Conservation (phyloP, 768 basidiomycete species). For the Lanmaoa pseudosensibilis region DNA sequence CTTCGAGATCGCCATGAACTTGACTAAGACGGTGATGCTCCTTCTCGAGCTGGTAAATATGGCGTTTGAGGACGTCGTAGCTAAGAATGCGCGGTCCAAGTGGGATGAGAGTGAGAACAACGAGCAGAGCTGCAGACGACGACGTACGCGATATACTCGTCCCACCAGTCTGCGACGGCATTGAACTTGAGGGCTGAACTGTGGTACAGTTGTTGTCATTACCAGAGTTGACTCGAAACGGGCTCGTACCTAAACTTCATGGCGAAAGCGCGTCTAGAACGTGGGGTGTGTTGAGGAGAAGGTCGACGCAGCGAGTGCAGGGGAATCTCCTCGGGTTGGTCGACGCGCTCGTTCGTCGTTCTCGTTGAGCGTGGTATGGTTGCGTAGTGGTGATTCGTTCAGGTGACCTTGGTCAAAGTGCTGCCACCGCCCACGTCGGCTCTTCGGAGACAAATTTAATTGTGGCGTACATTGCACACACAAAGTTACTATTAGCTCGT, state of each 20-base stretch:
- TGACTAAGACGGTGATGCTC: slow-evolving; percentile 52
- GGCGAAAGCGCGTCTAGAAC: slow-evolving; percentile 15
- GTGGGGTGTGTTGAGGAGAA: background rate
- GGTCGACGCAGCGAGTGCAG: slow-evolving; percentile 14
- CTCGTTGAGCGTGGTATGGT: slow-evolving; percentile 12
- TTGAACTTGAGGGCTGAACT: slow-evolving; percentile 90
- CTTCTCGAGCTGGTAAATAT: slow-evolving; percentile 84
- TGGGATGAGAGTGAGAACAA: background rate
- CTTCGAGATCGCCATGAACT: slow-evolving; percentile 57
- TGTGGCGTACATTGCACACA: background rate
- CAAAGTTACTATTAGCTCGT: background rate
- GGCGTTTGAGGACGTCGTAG: slow-evolving; percentile 84
- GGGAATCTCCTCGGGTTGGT: slow-evolving; percentile 28
- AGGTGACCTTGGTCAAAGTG: background rate
- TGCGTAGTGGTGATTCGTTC: background rate
- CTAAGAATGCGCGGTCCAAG: slow-evolving; percentile 35
- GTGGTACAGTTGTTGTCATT: background rate
- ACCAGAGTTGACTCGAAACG: background rate
- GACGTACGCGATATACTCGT: slow-evolving; percentile 83
- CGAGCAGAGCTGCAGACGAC: background rate
- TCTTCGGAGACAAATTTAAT: background rate
- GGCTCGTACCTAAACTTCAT: slow-evolving; percentile 38
- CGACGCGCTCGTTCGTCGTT: slow-evolving; percentile 1
- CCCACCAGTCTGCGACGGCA: slow-evolving; percentile 90
- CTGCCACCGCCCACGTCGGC: background rate